Evolutionary conservation across 2,329 filamentous ascomycete genomes (phyloP).

Genomic region (Lojkania enalia): DNA sequence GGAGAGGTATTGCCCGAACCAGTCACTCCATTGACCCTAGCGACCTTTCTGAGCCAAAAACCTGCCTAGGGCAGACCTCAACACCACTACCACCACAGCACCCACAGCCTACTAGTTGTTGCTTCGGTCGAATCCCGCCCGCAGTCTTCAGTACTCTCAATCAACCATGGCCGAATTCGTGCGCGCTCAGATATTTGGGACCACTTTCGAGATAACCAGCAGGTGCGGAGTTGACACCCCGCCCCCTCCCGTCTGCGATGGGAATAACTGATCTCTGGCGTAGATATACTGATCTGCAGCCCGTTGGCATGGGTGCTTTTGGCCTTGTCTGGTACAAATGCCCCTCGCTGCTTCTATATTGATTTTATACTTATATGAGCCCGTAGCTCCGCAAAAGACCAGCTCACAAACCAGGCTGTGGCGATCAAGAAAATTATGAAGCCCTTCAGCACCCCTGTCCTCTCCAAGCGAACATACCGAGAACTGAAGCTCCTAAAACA

Average conservation of each 20-base stretch:
- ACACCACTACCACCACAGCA: slow-evolving; percentile 20
- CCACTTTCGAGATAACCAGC: slow-evolving; percentile 99
- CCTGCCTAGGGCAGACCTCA: slow-evolving; percentile 21
- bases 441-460: slow-evolving; percentile 97
- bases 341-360: not conserved
- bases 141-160: slow-evolving; percentile 21
- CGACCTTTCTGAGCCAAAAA: slow-evolving; percentile 13
- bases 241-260: slow-evolving; percentile 18
- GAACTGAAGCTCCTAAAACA: slow-evolving; percentile 98
- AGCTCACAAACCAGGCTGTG: slow-evolving; percentile 94
- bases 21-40: too few relatives aligned
- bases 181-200: slow-evolving; percentile 98
- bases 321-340: slow-evolving; percentile 84
- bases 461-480: slow-evolving; percentile 96
- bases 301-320: slow-evolving; percentile 98
- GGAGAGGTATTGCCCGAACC: not conserved
- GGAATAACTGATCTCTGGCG: slow-evolving; percentile 27
- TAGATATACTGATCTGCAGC: slow-evolving; percentile 97
- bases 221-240: slow-evolving; percentile 64
- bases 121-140: slow-evolving; percentile 26
- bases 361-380: slow-evolving; percentile 24
- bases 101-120: slow-evolving; percentile 14
- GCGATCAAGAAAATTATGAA: slow-evolving; percentile 99
- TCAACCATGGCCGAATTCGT: slow-evolving; percentile 96
- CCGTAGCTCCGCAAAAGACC: slow-evolving; percentile 88